Evolutionary conservation across 345 rosid genomes (phyloP).

Genomic region (Salix brachista): DNA sequence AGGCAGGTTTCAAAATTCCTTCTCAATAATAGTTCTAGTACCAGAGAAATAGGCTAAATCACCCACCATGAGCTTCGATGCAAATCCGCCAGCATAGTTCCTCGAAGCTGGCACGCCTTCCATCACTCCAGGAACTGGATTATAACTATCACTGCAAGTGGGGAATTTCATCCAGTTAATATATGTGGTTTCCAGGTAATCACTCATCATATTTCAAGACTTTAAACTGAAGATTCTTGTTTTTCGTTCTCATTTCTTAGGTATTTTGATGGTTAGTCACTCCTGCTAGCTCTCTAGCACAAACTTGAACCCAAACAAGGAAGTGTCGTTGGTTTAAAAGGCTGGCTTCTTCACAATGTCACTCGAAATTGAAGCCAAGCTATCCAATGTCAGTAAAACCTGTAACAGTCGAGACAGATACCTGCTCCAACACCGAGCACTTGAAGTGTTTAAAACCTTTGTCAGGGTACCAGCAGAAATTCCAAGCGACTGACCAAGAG

Average conservation of each 20-base stretch:
- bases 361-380: not conserved
- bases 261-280: not conserved
- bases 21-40: not conserved
- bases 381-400: not conserved
- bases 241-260: not conserved
- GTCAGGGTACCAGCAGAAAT: constrained; percentile 62
- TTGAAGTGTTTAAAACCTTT: constrained; percentile 75
- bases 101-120: constrained; percentile 84
- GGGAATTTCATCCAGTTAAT: constrained; percentile 4
- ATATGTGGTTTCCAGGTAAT: too few species aligned
- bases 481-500: constrained; percentile 86
- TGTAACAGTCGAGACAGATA: constrained; percentile 18
- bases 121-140: constrained; percentile 98
- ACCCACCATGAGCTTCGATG: constrained; percentile 79
- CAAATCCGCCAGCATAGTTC: constrained; percentile 75
- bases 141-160: constrained; percentile 67
- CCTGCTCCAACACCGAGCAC: constrained; percentile 96
- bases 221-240: not conserved
- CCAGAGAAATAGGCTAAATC: not conserved
- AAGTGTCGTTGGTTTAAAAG: constrained; percentile 1
- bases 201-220: not conserved
- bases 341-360: not conserved
- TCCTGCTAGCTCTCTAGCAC: not conserved
- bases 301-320: not conserved
- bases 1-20: not conserved